Percentiles rank a stretch among this genome's conserved stretches.
Conservation (phyloP, 176 grass and related monocot species). For the Alloteropsis semialata region DNA sequence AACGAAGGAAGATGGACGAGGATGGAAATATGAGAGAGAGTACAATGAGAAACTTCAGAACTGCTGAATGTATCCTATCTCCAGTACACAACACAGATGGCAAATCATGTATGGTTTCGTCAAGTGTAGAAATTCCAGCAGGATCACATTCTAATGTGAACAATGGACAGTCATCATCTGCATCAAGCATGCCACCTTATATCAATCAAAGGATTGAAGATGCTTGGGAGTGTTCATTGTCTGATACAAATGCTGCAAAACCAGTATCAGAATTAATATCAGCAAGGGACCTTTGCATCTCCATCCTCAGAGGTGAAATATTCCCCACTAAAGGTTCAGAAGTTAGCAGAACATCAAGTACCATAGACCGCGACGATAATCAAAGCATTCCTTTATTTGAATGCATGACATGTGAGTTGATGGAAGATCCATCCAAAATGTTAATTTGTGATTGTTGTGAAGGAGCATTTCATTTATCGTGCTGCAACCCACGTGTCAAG, state of each 20-base stretch:
- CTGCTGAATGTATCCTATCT: slow-evolving; percentile 29
- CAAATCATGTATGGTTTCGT: background rate
- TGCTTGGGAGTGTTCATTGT: slow-evolving; percentile 58
- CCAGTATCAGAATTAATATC: slow-evolving; percentile 32
- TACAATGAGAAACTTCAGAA: slow-evolving; percentile 40
- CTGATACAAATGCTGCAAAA: slow-evolving; percentile 37
- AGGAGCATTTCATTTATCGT: slow-evolving; percentile 79
- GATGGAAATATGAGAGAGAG: slow-evolving; percentile 43
- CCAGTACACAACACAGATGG: background rate
- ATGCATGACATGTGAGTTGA: slow-evolving; percentile 57
- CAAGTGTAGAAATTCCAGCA: slow-evolving; percentile 5
- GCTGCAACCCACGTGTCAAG: slow-evolving; percentile 51
- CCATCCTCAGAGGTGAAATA: slow-evolving; percentile 58
- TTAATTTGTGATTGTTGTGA: slow-evolving; percentile 92
- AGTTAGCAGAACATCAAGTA: too few relatives aligned
- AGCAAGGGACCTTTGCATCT: slow-evolving; percentile 75
- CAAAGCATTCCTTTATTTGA: slow-evolving; percentile 31
- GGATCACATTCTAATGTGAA: slow-evolving; percentile 13
- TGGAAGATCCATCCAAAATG: slow-evolving; percentile 65
- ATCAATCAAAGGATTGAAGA: slow-evolving; percentile 27
- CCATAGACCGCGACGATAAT: too few relatives aligned
- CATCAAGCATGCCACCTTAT: slow-evolving; percentile 26
- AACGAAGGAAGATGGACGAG: slow-evolving; percentile 58
- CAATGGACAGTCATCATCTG: slow-evolving; percentile 27
- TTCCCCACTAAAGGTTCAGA: slow-evolving; percentile 39